Percentiles rank a stretch among this genome's conserved stretches.
phyloP scores from a whole-genome alignment of 140 eudicot genomes.

The Ambrosia hybrid region DNA sequence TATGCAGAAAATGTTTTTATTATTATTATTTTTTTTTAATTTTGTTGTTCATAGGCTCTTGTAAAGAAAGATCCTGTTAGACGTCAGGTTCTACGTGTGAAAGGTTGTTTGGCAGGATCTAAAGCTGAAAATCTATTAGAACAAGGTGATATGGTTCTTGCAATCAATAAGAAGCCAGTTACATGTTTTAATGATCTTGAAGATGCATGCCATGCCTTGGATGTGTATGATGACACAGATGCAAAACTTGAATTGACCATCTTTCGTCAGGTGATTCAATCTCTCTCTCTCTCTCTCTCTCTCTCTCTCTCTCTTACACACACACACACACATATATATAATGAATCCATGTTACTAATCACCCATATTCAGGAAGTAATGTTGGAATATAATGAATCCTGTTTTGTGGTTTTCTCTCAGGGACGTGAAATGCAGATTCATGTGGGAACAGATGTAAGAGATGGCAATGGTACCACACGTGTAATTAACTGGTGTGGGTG shows the following conservation, averaged over 20 bases:
- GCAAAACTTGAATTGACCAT: constrained; percentile 66
- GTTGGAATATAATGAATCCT: not conserved
- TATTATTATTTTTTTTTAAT: not conserved
- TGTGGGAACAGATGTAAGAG: constrained; percentile 92
- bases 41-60: constrained; percentile 57
- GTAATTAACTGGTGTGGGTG: constrained; percentile 93
- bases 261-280: constrained; percentile 68
- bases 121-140: constrained; percentile 79
- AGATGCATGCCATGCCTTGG: constrained; percentile 86
- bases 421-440: constrained; percentile 71
- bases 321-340: not conserved
- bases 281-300: no score
- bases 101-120: constrained; percentile 96
- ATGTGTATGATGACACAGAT: constrained; percentile 46
- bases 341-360: not conserved
- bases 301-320: not conserved
- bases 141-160: constrained; percentile 94
- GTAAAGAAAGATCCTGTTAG: constrained; percentile 86
- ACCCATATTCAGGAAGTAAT: not conserved
- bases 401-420: constrained; percentile 39
- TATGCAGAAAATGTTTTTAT: not conserved
- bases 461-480: constrained; percentile 92
- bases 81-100: constrained; percentile 93
- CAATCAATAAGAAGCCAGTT: constrained; percentile 78
- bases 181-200: constrained; percentile 87